Percentiles rank a stretch among this genome's conserved stretches.
These are phyloP conservation scores for Aspergillus aculeatinus DNA, from an alignment of 2,329 filamentous ascomycete species.

Conservation along the genomic window DNA sequence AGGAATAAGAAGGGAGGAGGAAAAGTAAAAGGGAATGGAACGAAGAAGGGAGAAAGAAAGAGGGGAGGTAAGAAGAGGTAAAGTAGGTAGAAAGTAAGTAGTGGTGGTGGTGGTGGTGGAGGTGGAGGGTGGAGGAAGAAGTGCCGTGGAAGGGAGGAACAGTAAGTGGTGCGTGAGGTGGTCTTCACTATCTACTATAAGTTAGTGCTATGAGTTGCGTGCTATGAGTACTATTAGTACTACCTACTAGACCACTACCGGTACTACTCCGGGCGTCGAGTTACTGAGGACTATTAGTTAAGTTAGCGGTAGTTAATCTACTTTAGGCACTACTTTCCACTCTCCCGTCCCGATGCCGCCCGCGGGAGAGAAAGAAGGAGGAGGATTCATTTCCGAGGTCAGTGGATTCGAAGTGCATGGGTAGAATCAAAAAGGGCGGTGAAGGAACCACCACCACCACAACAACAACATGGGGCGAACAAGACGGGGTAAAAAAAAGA, in stretches of 20 bases:
- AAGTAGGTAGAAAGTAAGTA: slow-evolving; percentile 4
- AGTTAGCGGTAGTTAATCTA: neutral
- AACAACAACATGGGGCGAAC: too few relatives aligned
- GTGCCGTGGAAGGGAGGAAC: neutral
- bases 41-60: slow-evolving; percentile 17
- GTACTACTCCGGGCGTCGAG: too few relatives aligned
- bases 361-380: slow-evolving; percentile 14
- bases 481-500: slow-evolving; percentile 2
- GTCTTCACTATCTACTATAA: too few relatives aligned
- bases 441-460: slow-evolving; percentile 4
- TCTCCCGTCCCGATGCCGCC: too few relatives aligned
- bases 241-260: too few relatives aligned
- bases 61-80: slow-evolving; percentile 13
- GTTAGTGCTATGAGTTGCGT: too few relatives aligned
- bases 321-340: neutral
- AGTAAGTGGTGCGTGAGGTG: neutral
- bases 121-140: slow-evolving; percentile 4
- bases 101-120: neutral
- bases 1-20: slow-evolving; percentile 6
- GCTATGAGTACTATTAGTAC: too few relatives aligned
- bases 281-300: too few relatives aligned
- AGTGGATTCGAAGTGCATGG: neutral
- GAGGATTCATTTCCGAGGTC: neutral
- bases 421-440: slow-evolving; percentile 10
- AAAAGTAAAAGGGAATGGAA: slow-evolving; percentile 19